Evolutionary conservation across 257 asterid species (phyloP), one percentile per base, ranked within the genome.

Genomic region (Euphrasia confusa): DNA sequence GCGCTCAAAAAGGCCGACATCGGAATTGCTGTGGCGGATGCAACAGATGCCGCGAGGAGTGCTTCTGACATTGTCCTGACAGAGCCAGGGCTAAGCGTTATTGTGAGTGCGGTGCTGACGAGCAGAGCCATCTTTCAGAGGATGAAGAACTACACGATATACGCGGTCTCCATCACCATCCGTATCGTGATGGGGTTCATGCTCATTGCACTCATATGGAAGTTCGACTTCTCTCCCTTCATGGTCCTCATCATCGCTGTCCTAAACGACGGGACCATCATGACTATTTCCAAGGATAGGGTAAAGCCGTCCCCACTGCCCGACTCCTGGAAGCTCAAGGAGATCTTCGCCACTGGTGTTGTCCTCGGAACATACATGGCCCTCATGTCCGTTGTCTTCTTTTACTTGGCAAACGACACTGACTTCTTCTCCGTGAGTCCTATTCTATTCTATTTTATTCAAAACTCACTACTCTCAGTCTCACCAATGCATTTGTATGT

Each of bases 71-170:
- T 88, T 4, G 95, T 88, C 13, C 71, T 88, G 67, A 88, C 95
- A 0, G 90, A 88, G 75, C 95, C 93, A 1, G 95, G 95, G 59
- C 88, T 88, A 0, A 81, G 96, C 58, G 90, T 88, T 65, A 88
- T 88, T 30, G 81, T 85, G 30, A 83, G 93, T 48, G 95, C 93
- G 1, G 95, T 88, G 13, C 78, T 88, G 64, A 88, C 96, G 4
- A 88, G 96, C 67, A 70, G 96, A 55, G 95, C 96, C 73, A 88
- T 88, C 67, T 88, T 88, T 70, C 96, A 88, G 68, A 88, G 96
- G 76, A 88, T 88, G 95, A 88, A 88, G 78, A 88, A 85, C 69
- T 85, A 88, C 69, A 88, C 95, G 54, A 81, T 81, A 50, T 78
- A 81, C 24, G 87, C 87, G 0, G 87, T 81, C 47, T 81, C 84